phyloP scores from a whole-genome alignment of 2,329 filamentous ascomycete genomes.

The Sporothrix protearum region DNA sequence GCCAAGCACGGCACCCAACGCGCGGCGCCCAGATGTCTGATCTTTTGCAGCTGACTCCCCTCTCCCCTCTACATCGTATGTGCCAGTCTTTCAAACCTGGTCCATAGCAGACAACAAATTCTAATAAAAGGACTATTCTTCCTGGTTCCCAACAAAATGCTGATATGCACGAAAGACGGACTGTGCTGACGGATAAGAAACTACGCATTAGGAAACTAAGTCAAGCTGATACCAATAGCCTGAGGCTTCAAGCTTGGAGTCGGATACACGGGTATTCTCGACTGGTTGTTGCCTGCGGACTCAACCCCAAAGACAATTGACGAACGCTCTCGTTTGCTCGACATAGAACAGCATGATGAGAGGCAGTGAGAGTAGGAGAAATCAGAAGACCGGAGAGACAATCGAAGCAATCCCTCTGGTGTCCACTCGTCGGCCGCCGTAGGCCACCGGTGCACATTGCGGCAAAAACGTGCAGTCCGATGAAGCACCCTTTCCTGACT shows the following conservation, averaged over 20 bases:
- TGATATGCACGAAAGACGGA: background rate
- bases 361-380: background rate
- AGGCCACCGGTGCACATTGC: background rate
- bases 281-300: background rate
- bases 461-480: background rate
- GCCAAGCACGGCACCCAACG: background rate
- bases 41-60: background rate
- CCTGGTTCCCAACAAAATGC: background rate
- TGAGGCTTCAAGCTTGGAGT: background rate
- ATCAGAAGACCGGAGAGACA: background rate
- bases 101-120: slow-evolving; percentile 8
- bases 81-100: background rate
- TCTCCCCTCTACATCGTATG: background rate
- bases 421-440: background rate
- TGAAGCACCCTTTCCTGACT: background rate
- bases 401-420: background rate
- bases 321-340: background rate
- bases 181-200: background rate
- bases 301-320: background rate
- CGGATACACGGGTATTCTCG: background rate
- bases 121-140: slow-evolving; percentile 10
- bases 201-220: too few species aligned
- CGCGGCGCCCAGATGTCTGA: background rate
- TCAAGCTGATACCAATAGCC: too few species aligned
- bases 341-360: background rate